phyloP scores from a whole-genome alignment of 176 grass and related monocot species.

The Lolium perenne region DNA sequence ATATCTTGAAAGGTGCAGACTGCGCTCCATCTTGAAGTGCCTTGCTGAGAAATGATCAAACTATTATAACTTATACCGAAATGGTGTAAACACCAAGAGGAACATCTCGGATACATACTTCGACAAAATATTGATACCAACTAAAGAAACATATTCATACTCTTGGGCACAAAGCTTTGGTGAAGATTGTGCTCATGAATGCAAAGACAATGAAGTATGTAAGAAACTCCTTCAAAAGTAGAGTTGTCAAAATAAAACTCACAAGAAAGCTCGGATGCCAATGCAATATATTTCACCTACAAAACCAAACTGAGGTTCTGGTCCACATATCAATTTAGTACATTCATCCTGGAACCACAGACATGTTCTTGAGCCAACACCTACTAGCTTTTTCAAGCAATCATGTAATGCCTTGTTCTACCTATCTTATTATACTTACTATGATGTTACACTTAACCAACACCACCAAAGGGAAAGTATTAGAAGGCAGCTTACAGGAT shows the following conservation, averaged over 20 bases:
- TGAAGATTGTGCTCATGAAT: constrained; percentile 7
- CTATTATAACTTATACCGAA: constrained; percentile 47
- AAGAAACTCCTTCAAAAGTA: background rate
- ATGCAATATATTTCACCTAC: background rate
- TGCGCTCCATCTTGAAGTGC: constrained; percentile 69
- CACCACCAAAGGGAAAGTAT: too few relatives aligned
- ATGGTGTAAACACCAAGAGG: constrained; percentile 1
- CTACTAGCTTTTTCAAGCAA: too few relatives aligned
- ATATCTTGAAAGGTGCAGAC: constrained; percentile 83
- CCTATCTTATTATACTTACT: too few relatives aligned
- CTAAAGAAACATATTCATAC: background rate
- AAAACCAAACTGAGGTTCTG: too few relatives aligned
- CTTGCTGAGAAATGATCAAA: constrained; percentile 66
- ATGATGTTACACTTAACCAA: too few relatives aligned
- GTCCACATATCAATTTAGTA: too few relatives aligned
- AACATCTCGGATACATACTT: background rate
- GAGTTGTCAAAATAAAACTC: constrained; percentile 12
- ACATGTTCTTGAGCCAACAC: too few relatives aligned
- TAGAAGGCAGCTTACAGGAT: too few relatives aligned
- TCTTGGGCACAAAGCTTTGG: background rate
- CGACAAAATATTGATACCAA: background rate
- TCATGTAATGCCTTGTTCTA: too few relatives aligned
- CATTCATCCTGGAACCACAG: too few relatives aligned
- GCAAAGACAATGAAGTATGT: background rate
- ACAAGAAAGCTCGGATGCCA: constrained; percentile 5